Evolutionary conservation across 2,329 filamentous ascomycete species (phyloP), one percentile per base, ranked within the genome.

Genomic region (Exophiala phaeomuriformis): DNA sequence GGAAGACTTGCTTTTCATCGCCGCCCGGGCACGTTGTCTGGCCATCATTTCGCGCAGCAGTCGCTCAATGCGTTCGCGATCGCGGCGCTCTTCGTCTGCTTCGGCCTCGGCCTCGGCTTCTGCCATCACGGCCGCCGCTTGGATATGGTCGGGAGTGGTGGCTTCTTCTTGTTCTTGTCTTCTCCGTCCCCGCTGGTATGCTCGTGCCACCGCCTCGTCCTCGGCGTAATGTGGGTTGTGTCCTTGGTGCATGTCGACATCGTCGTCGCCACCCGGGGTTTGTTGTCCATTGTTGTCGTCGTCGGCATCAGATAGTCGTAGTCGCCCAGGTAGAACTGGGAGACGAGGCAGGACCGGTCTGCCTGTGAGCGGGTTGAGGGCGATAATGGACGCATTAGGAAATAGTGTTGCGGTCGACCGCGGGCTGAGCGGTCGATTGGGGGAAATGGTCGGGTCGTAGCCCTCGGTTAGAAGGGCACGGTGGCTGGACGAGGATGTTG

Each of bases 291-390:
- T 9, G 61, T 36, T 10, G 2, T 10, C 63, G 12, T 69, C 71
- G 35, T 72, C 71, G 2, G 65, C 70, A 47, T 70, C 67, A 30
- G 70, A 69, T 9, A 67, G 64, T n/a, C 66, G 58, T 27, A 69
- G 55, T 10, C 66, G 57, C 5, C 66, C 64, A 19, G 71, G 71
- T 30, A 75, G 63, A 4, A 68, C 55, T 3, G 74, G 75, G 31
- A 76, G 67, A 45, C 56, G 47, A 10, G 60, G 61, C 2, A 63
- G 53, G 7, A 61, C 47, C 3, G 61, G 61, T 29, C 58, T 51
- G 5, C 61, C 60, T 37, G 61, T 63, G 39, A 58, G 27, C 2
- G 61, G 61, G 42, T 63, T 57, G 10, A 62, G 8, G 27, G 61
- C 60, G 42, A 63, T 52, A 48, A 63, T 61, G 1, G 57, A 59